These are phyloP conservation scores for Raddia distichophylla DNA, from an alignment of 176 grass and related monocot species.

Conservation along the genomic window DNA sequence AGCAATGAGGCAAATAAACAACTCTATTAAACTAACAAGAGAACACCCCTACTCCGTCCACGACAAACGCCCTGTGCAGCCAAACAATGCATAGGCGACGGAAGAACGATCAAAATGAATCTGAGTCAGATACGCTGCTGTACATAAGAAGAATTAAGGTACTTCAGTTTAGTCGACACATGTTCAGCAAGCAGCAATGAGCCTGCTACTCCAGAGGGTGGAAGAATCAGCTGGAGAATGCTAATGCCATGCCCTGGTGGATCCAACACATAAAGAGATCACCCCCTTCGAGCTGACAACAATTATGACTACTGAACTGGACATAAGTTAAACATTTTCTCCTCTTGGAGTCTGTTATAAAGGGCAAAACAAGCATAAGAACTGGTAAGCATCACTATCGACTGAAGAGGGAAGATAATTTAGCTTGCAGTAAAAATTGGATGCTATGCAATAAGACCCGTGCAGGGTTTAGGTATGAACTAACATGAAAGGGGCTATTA, in stretches of 20 bases:
- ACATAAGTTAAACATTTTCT: constrained; percentile 42
- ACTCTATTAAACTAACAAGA: constrained; percentile 10
- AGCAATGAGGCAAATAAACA: constrained; percentile 12
- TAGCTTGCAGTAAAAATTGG: neutral
- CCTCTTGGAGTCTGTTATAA: constrained; percentile 32
- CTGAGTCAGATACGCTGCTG: constrained; percentile 41
- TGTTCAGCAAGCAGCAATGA: neutral
- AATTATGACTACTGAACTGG: constrained; percentile 26
- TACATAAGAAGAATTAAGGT: constrained; percentile 39
- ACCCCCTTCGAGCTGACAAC: constrained; percentile 55
- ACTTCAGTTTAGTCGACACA: constrained; percentile 14
- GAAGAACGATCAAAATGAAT: constrained; percentile 10
- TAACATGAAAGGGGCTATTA: neutral
- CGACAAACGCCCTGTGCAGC: neutral
- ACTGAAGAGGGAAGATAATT: neutral
- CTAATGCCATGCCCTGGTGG: constrained; percentile 60
- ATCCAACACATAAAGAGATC: constrained; percentile 52
- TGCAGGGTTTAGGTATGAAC: neutral
- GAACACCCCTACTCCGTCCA: constrained; percentile 24
- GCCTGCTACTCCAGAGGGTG: constrained; percentile 11
- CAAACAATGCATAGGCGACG: neutral
- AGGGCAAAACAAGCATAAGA: neutral
- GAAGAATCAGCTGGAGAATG: constrained; percentile 12
- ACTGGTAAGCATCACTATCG: neutral
- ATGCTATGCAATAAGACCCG: neutral